Evolutionary conservation across 2,329 filamentous ascomycete genomes (phyloP).

Genomic region (Nannizziopsis barbatae): DNA sequence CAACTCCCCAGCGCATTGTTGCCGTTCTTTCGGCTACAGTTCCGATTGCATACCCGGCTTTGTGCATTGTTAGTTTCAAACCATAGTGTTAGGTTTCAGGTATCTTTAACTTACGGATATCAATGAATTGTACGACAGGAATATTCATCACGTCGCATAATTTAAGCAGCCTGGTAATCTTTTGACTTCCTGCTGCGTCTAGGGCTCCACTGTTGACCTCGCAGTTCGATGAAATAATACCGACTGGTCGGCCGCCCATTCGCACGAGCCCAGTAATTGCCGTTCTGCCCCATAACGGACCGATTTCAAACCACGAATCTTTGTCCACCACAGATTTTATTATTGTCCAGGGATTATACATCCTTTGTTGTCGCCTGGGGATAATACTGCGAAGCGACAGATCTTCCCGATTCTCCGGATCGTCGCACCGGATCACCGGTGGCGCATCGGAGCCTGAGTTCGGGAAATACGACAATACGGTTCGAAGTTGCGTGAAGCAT

Average conservation of each 20-base stretch:
- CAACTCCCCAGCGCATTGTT: slow-evolving; percentile 54
- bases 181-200: slow-evolving; percentile 51
- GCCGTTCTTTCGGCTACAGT: slow-evolving; percentile 52
- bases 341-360: slow-evolving; percentile 50
- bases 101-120: slow-evolving; percentile 38
- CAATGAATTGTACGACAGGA: slow-evolving; percentile 52
- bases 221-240: slow-evolving; percentile 50
- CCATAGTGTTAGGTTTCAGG: not conserved
- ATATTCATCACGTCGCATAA: slow-evolving; percentile 56
- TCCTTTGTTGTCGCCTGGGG: slow-evolving; percentile 46
- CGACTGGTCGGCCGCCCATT: slow-evolving; percentile 46
- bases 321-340: slow-evolving; percentile 47
- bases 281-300: slow-evolving; percentile 51
- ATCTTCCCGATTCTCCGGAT: slow-evolving; percentile 42
- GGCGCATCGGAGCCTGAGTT: slow-evolving; percentile 47
- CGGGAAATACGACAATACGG: slow-evolving; percentile 47
- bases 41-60: slow-evolving; percentile 51
- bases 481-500: slow-evolving; percentile 51
- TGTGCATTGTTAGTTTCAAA: slow-evolving; percentile 9
- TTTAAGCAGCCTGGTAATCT: slow-evolving; percentile 50
- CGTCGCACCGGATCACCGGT: slow-evolving; percentile 37
- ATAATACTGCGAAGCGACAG: slow-evolving; percentile 45
- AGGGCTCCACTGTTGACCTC: slow-evolving; percentile 52
- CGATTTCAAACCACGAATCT: slow-evolving; percentile 53
- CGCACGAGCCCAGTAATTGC: slow-evolving; percentile 51